Conservation (phyloP, 2,329 filamentous ascomycete genomes). For the Cladosporium sphaerospermum region DNA sequence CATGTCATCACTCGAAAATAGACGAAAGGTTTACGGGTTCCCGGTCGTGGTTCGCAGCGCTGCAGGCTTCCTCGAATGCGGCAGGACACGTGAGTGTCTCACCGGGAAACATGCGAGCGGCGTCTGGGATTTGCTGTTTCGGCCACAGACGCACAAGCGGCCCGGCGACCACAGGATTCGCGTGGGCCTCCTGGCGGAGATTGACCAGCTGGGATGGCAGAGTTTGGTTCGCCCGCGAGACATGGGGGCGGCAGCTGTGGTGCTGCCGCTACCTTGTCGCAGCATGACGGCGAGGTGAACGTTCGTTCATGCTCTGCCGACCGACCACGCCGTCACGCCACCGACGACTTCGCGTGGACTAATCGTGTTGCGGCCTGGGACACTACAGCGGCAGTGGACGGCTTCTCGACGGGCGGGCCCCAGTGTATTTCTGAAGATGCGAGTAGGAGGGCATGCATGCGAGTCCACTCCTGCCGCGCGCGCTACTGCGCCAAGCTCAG, state of each 20-base stretch:
- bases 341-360: not conserved
- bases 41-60: no score
- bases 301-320: not conserved
- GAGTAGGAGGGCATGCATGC: not conserved
- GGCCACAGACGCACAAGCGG: constrained; percentile 8
- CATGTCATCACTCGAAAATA: no score
- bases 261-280: not conserved
- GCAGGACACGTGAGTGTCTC: constrained; percentile 1
- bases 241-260: not conserved
- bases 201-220: constrained; percentile 8
- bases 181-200: not conserved
- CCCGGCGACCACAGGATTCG: constrained; percentile 1
- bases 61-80: not conserved
- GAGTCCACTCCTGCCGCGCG: not conserved
- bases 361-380: not conserved
- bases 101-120: not conserved
- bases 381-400: not conserved
- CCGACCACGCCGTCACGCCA: constrained; percentile 1
- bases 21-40: no score
- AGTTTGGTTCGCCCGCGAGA: not conserved
- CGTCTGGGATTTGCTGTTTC: constrained; percentile 8
- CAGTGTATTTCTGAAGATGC: constrained; percentile 8
- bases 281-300: no score
- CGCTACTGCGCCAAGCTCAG: not conserved
- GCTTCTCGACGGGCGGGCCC: constrained; percentile 3